phyloP scores from a whole-genome alignment of 2,329 filamentous ascomycete genomes.

The Podosphaera xanthii region DNA sequence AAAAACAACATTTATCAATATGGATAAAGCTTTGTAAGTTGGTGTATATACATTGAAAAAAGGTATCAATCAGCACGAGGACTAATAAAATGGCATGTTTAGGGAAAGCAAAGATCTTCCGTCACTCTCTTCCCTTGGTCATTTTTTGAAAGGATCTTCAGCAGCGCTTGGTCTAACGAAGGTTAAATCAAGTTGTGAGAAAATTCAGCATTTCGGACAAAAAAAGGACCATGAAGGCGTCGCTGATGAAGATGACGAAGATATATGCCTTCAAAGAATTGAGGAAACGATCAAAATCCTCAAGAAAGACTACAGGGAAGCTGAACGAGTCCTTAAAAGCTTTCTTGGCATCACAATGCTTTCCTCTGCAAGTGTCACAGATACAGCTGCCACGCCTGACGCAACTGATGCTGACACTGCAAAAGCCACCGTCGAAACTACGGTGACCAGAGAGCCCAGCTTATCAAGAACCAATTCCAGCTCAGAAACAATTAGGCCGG shows the following conservation, averaged over 20 bases:
- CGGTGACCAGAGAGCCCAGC: neutral
- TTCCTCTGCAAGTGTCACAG: neutral
- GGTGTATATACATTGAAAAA: neutral
- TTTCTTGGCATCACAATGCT: slow-evolving; percentile 9
- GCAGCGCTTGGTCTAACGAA: slow-evolving; percentile 80
- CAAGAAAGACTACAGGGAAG: slow-evolving; percentile 55
- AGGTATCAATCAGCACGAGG: neutral
- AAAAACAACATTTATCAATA: slow-evolving; percentile 60
- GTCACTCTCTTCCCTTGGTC: slow-evolving; percentile 63
- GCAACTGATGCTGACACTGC: neutral
- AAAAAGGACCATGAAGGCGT: slow-evolving; percentile 57
- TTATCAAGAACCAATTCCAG: neutral
- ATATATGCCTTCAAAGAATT: slow-evolving; percentile 47
- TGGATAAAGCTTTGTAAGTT: slow-evolving; percentile 65
- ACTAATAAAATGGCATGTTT: slow-evolving; percentile 1
- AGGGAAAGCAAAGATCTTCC: slow-evolving; percentile 46
- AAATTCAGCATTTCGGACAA: slow-evolving; percentile 84
- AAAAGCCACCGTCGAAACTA: neutral
- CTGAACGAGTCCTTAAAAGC: slow-evolving; percentile 42
- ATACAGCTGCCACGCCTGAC: neutral
- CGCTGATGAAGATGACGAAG: slow-evolving; percentile 39
- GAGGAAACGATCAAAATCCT: slow-evolving; percentile 44
- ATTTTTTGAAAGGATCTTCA: slow-evolving; percentile 94
- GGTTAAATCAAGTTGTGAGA: slow-evolving; percentile 81
- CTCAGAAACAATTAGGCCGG: neutral